phyloP scores from a whole-genome alignment of 2,329 filamentous ascomycete genomes.

The Diaporthe ilicicola region DNA sequence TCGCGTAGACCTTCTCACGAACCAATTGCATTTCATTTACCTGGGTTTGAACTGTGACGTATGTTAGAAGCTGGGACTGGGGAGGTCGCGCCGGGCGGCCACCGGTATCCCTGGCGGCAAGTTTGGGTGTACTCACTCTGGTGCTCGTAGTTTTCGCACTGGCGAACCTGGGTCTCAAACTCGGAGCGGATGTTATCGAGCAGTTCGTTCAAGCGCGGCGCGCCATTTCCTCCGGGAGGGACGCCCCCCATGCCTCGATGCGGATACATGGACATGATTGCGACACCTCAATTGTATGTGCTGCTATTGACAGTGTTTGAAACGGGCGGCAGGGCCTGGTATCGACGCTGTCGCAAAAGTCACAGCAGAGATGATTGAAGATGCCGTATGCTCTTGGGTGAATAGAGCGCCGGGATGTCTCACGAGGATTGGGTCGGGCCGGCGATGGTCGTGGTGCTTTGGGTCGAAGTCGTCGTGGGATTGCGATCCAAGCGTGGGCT shows the following conservation, averaged over 20 bases:
- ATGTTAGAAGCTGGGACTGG: conserved; percentile 34
- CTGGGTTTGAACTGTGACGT: conserved; percentile 78
- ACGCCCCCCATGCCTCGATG: conserved; percentile 84
- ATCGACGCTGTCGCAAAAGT: not conserved
- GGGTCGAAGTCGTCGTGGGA: not conserved
- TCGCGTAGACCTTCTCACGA: conserved; percentile 88
- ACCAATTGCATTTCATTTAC: conserved; percentile 96
- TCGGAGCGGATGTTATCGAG: conserved; percentile 90
- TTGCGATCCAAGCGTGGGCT: conserved; percentile 16
- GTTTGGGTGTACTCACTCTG: conserved; percentile 70
- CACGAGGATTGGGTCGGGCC: conserved; percentile 4
- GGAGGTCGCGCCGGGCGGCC: conserved; percentile 10
- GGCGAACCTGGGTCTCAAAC: conserved; percentile 85
- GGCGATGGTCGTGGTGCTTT: conserved; percentile 5
- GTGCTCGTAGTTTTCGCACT: conserved; percentile 88
- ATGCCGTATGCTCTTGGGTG: not conserved
- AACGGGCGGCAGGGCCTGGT: not conserved
- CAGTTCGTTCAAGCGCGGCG: conserved; percentile 83
- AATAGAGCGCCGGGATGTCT: not conserved
- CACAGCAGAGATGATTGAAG: not conserved
- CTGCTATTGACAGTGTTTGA: not conserved
- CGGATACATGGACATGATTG: conserved; percentile 81
- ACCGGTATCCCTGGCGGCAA: not conserved
- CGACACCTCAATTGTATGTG: not conserved
- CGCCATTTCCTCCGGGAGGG: conserved; percentile 59